These are phyloP conservation scores for Calocera cornea DNA, from an alignment of 768 basidiomycete genomes.

Conservation along the genomic window DNA sequence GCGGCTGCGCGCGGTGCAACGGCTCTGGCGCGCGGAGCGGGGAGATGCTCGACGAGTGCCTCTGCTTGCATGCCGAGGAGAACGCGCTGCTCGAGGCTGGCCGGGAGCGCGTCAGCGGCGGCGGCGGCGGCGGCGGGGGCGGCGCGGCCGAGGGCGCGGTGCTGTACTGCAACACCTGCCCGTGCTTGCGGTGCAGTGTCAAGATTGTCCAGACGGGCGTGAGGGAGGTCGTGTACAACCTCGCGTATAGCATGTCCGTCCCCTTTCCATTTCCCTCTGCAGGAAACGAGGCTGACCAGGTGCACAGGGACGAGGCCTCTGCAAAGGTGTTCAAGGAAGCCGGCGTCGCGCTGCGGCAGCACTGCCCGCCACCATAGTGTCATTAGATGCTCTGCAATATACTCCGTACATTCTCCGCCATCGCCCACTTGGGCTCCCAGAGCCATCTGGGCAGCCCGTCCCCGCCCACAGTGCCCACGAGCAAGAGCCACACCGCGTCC, in stretches of 20 bases:
- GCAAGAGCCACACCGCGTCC: conserved; percentile 74
- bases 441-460: conserved; percentile 21
- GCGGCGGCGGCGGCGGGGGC: conserved; percentile 45
- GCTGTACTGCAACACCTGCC: conserved; percentile 99
- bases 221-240: conserved; percentile 81
- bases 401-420: conserved; percentile 29
- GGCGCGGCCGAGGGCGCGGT: conserved; percentile 44
- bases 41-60: conserved; percentile 55
- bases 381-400: conserved; percentile 16
- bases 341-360: conserved; percentile 18
- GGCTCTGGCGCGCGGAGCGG: conserved; percentile 32
- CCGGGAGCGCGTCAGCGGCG: conserved; percentile 62
- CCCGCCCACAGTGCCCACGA: conserved; percentile 41
- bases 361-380: conserved; percentile 9
- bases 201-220: conserved; percentile 96
- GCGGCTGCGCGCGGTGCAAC: conserved; percentile 73
- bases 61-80: conserved; percentile 96
- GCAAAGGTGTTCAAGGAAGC: conserved; percentile 21
- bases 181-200: conserved; percentile 89
- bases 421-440: conserved; percentile 48
- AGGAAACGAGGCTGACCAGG: background rate
- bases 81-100: conserved; percentile 93
- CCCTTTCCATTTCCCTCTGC: background rate
- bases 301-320: conserved; percentile 17
- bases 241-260: conserved; percentile 86